Evolutionary conservation across 164 flowering plant species (phyloP).

Genomic region (Akebia trifoliata): DNA sequence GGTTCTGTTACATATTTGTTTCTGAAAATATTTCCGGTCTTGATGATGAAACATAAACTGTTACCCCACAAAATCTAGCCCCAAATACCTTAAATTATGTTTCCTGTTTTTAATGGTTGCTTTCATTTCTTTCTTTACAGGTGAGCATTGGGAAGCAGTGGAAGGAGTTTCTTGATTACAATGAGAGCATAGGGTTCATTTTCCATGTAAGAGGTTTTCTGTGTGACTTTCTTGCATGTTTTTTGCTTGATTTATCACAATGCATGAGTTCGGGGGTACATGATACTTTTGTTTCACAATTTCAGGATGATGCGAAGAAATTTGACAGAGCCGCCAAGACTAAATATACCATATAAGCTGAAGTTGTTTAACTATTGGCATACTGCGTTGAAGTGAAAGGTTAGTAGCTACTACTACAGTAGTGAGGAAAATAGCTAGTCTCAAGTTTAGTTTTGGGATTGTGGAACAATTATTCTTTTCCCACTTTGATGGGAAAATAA

Average conservation of each 20-base stretch:
- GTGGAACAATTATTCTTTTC: too few relatives aligned
- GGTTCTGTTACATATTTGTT: too few relatives aligned
- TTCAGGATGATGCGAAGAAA: constrained; percentile 61
- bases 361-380: too few relatives aligned
- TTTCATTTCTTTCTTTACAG: constrained; percentile 20
- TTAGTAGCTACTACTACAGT: too few relatives aligned
- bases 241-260: neutral
- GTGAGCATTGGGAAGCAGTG: constrained; percentile 73
- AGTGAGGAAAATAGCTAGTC: too few relatives aligned
- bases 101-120: neutral
- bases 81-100: neutral
- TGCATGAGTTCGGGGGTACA: neutral
- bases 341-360: constrained; percentile 37
- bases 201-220: constrained; percentile 34
- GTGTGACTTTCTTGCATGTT: neutral
- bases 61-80: too few relatives aligned
- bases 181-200: constrained; percentile 56
- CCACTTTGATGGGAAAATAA: too few relatives aligned
- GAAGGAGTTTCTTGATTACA: constrained; percentile 76
- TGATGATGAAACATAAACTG: too few relatives aligned
- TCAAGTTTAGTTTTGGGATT: too few relatives aligned
- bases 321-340: constrained; percentile 59
- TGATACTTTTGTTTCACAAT: neutral
- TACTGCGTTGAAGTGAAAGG: too few relatives aligned
- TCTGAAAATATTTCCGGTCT: too few relatives aligned